A percentile compares a stretch with the other conserved stretches of the same genome.
These are phyloP conservation scores for Penicillium thymicola DNA, from an alignment of 2,329 filamentous ascomycete species.

Conservation along the genomic window DNA sequence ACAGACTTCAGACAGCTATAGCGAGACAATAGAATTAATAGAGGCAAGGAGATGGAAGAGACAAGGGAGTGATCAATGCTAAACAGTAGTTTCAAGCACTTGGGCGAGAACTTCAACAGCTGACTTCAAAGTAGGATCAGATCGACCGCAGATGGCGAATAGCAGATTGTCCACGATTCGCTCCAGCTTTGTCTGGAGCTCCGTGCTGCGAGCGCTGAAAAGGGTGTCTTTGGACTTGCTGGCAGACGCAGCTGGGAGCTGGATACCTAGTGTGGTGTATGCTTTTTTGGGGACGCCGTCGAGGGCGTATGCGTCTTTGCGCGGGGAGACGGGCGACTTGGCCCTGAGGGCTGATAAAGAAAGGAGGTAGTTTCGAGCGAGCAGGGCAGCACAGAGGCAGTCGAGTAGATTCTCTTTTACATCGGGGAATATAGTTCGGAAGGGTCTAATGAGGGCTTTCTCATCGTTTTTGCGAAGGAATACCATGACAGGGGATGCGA, in stretches of 20 bases:
- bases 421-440: constrained; percentile 37
- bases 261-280: constrained; percentile 32
- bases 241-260: constrained; percentile 26
- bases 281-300: constrained; percentile 36
- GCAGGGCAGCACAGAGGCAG: constrained; percentile 36
- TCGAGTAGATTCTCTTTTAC: constrained; percentile 35
- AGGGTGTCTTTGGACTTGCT: constrained; percentile 29
- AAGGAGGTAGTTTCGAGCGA: constrained; percentile 38
- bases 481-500: constrained; percentile 41
- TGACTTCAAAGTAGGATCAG: constrained; percentile 37
- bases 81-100: constrained; percentile 36
- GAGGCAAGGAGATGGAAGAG: constrained; percentile 1
- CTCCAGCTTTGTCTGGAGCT: constrained; percentile 34
- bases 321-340: constrained; percentile 18
- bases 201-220: constrained; percentile 29
- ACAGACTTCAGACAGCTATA: not conserved
- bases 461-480: constrained; percentile 39
- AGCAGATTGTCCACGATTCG: constrained; percentile 37
- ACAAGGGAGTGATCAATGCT: constrained; percentile 5
- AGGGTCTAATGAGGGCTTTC: constrained; percentile 32
- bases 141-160: constrained; percentile 35
- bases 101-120: constrained; percentile 38
- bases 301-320: constrained; percentile 19
- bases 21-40: not conserved
- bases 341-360: constrained; percentile 29